Evolutionary conservation across 768 basidiomycete species (phyloP), one percentile per base, ranked within the genome.

Genomic region (Amanita inopinata): DNA sequence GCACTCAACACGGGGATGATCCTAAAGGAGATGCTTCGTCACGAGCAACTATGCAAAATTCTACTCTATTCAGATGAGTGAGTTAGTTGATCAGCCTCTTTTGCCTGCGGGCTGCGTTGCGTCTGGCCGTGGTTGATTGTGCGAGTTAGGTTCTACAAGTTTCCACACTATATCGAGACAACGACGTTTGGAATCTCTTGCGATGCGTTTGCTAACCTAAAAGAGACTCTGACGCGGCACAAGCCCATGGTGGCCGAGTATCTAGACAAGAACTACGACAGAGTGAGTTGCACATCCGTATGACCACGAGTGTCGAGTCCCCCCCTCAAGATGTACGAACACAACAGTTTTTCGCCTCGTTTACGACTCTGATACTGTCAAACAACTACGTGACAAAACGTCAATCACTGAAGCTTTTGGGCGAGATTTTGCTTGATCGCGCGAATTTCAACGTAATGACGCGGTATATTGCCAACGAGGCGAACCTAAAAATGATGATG

Each of bases 401-500:
- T 11, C 96, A 99, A 61, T 97, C 93, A 1, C 78, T 99, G 53
- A 99, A 99, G 63, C 78, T 98, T 4, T 78, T 99, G 1, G 96
- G 96, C 49, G 96, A 99, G 64, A 98, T 98, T 63, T 70, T 98
- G 5, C 80, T 99, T 33, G 96, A 99, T 64, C 80, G 96, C 20
- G 91, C 92, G 35, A 99, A 99, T 63, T 98, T 97, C 70, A 90
- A 74, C 51, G 89, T 98, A 56, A 99, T 99, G 96, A 98, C 96
- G 0, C 77, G 83, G 5, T 99, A 98, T 59, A 99, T 99, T 53
- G 78, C 89, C 6, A 83, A 82, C 55, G 96, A 97, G 57, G 83
- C 81, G 20, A 99, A 98, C 60, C 73, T 99, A 49, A 97, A 98
- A 81, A 89, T 94, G 83, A 96, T 99, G 90, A 99, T 99, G 96